Conservation (phyloP, 768 basidiomycete species). For the Myochromella boudieri region DNA sequence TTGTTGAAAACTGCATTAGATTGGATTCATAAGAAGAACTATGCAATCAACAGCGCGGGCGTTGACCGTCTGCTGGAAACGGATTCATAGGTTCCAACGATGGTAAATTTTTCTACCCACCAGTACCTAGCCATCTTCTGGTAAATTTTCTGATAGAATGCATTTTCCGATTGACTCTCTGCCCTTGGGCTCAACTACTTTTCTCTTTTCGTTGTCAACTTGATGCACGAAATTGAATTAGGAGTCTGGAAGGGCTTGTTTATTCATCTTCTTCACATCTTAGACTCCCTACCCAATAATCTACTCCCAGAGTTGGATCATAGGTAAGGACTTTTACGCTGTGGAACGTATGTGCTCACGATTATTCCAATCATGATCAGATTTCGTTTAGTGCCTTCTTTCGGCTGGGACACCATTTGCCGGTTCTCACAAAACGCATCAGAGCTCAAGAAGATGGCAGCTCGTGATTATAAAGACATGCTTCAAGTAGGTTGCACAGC, state of each 20-base stretch:
- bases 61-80: not conserved
- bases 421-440: conserved; percentile 22
- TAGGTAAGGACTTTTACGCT: too few relatives aligned
- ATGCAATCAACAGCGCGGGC: not conserved
- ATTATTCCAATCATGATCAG: conserved; percentile 1
- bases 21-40: not conserved
- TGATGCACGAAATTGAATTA: conserved; percentile 28
- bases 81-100: not conserved
- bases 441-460: conserved; percentile 22
- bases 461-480: conserved; percentile 29
- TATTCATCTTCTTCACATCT: conserved; percentile 22
- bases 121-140: not conserved
- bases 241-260: conserved; percentile 26
- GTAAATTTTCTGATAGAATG: not conserved
- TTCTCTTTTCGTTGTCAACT: conserved; percentile 16
- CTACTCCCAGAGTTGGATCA: conserved; percentile 12
- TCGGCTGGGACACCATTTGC: conserved; percentile 20
- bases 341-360: not conserved
- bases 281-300: conserved; percentile 9
- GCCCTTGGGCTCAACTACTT: conserved; percentile 10
- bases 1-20: too few relatives aligned
- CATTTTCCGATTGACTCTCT: not conserved
- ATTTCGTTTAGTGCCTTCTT: conserved; percentile 8
- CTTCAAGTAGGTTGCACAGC: conserved; percentile 25
- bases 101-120: not conserved